Evolutionary conservation across 495 filamentous ascomycete genomes (phyloP).

Genomic region (Acidiella bohemica): DNA sequence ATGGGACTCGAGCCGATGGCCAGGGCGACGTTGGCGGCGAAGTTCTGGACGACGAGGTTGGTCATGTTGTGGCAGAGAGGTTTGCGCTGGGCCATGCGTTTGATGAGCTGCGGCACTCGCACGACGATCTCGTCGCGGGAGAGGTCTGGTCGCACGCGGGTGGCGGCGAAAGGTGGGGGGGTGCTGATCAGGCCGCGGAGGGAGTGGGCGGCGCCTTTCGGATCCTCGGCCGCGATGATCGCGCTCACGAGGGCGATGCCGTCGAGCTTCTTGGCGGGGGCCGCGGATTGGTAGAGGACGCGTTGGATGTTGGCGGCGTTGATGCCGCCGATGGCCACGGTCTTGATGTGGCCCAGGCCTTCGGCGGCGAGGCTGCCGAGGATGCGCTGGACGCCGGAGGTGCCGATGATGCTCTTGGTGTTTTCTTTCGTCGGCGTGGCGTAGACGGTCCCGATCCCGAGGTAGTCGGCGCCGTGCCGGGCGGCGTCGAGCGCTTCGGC

Average conservation of each 20-base stretch:
- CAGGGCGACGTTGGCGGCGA: constrained; percentile 80
- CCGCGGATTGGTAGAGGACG: constrained; percentile 52
- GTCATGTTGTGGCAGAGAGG: constrained; percentile 96
- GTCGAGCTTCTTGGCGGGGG: constrained; percentile 42
- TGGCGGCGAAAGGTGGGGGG: constrained; percentile 36
- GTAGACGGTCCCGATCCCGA: constrained; percentile 49
- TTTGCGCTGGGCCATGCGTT: constrained; percentile 41
- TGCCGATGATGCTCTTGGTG: constrained; percentile 69
- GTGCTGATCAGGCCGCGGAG: constrained; percentile 39
- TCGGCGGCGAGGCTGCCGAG: constrained; percentile 42
- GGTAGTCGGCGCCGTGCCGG: constrained; percentile 64
- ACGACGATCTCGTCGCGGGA: constrained; percentile 30
- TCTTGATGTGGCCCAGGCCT: constrained; percentile 20
- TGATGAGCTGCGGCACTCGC: constrained; percentile 43
- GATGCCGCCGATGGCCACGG: constrained; percentile 80
- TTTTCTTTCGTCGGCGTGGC: constrained; percentile 70
- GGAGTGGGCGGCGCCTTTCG: constrained; percentile 43
- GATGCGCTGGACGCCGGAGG: constrained; percentile 60
- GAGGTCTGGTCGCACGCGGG: constrained; percentile 5
- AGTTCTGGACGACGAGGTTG: constrained; percentile 83
- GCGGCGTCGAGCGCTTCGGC: constrained; percentile 55
- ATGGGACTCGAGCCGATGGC: constrained; percentile 81
- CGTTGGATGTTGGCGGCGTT: constrained; percentile 63
- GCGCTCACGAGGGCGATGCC: constrained; percentile 85
- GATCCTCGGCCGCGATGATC: constrained; percentile 59